Evolutionary conservation across 164 flowering plant species (phyloP), one percentile per base, ranked within the genome.

Genomic region (Tetracentron sinense): DNA sequence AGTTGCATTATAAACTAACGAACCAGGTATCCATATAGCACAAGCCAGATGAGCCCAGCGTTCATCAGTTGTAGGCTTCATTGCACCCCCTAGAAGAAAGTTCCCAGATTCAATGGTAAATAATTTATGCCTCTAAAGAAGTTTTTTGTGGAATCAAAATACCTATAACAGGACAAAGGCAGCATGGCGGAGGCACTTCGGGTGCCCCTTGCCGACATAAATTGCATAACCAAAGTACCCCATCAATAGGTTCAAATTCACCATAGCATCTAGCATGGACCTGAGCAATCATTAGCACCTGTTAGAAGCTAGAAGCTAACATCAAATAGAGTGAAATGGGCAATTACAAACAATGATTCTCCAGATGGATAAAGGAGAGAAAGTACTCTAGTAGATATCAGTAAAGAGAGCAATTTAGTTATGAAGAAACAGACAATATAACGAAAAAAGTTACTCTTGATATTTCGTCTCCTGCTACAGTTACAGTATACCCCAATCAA

Each of bases 21-120:
- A 61, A 94, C 99, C 99, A 74, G 99, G 99, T 69, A 94, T 85
- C 99, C 99, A 94, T 66, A 91, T 94, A 26, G 99, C 99, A 88
- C 99, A 94, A 62, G 99, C 90, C 61, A 94, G 81, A 84, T 94
- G 99, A 76, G 97, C 97, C 99, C 99, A 94, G 51, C 92, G 92
- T 31, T 96, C 96, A 82, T 94, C 96, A 60, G 94, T 83, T 47
- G 99, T 94, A 56, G 89, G 90, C 76, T 94, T 94, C 99, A 94
- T 92, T 22, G 99, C 97, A 64, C 99, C 99, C 31, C 99, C 99
- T 93, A 65, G 42, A 71, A 21, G 51, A 70, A 69, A 30, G 15
- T 25, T 23, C 27, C 49, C 19, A 54, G 38, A 42, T 27, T 69
- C 60, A 71, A 35, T 46, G 11, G 53, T 31, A 42, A 27, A 61